Percentiles rank a stretch among this genome's conserved stretches.
Conservation (phyloP, 495 filamentous ascomycete species). For the Cryomyces antarcticus region DNA sequence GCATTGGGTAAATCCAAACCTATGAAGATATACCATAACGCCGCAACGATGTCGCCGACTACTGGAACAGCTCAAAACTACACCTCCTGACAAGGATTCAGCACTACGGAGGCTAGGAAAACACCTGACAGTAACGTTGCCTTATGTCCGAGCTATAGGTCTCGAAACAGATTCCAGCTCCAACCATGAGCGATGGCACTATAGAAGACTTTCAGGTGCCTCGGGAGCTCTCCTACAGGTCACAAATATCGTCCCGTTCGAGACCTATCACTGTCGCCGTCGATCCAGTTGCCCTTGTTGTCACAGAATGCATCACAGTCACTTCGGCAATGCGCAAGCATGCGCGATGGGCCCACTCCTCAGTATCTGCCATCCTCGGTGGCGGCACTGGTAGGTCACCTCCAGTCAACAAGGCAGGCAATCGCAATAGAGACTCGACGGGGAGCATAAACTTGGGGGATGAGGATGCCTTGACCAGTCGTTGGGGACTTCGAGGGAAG, state of each 20-base stretch:
- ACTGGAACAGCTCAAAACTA: too few species aligned
- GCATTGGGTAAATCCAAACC: too few species aligned
- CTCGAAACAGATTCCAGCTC: too few species aligned
- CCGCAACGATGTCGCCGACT: too few species aligned
- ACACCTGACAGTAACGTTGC: too few species aligned
- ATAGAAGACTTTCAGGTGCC: too few species aligned
- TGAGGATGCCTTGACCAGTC: conserved; percentile 35
- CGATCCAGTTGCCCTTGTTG: conserved; percentile 84
- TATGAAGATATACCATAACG: too few species aligned
- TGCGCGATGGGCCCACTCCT: conserved; percentile 88
- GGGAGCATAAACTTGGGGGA: conserved; percentile 8
- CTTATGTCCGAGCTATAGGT: too few species aligned
- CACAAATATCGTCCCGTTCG: not conserved
- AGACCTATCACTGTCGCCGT: conserved; percentile 51
- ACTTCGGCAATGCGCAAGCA: conserved; percentile 97
- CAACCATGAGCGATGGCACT: conserved; percentile 2
- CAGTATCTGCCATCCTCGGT: conserved; percentile 86
- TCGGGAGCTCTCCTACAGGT: not conserved
- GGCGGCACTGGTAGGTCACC: conserved; percentile 23
- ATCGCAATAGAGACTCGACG: not conserved
- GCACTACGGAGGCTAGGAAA: too few species aligned
- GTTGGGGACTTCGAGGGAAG: conserved; percentile 88
- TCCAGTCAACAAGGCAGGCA: conserved; percentile 4
- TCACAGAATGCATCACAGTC: conserved; percentile 96
- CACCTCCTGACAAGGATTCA: too few species aligned